Percentiles rank a stretch among this genome's conserved stretches.
These are phyloP conservation scores for Fusarium xyrophilum DNA, from an alignment of 2,329 filamentous ascomycete genomes.

Conservation along the genomic window DNA sequence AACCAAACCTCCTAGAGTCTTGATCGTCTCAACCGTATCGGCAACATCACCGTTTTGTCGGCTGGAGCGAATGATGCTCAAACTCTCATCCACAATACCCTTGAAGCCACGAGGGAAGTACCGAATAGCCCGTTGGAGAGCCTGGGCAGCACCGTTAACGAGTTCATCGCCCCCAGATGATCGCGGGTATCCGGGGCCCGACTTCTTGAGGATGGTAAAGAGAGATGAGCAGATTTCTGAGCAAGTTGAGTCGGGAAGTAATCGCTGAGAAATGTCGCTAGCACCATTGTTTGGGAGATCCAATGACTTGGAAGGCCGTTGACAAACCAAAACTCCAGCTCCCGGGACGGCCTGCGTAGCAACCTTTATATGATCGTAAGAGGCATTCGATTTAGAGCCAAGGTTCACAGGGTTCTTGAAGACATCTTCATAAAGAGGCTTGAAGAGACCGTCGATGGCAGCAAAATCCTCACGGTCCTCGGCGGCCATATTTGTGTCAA, in stretches of 20 bases:
- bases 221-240: slow-evolving; percentile 49
- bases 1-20: slow-evolving; percentile 52
- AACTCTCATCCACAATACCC: slow-evolving; percentile 43
- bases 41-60: slow-evolving; percentile 27
- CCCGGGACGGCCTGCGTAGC: slow-evolving; percentile 56
- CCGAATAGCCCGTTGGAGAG: slow-evolving; percentile 50
- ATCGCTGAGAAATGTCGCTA: slow-evolving; percentile 28
- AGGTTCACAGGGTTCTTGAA: slow-evolving; percentile 50
- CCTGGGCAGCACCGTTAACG: slow-evolving; percentile 51
- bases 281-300: not conserved
- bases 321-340: slow-evolving; percentile 54
- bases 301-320: slow-evolving; percentile 43
- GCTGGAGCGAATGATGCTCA: slow-evolving; percentile 39
- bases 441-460: slow-evolving; percentile 48
- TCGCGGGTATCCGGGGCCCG: slow-evolving; percentile 31
- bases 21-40: slow-evolving; percentile 42
- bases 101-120: slow-evolving; percentile 48
- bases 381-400: slow-evolving; percentile 39
- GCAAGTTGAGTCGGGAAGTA: slow-evolving; percentile 48
- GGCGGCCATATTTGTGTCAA: slow-evolving; percentile 44
- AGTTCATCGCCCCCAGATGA: slow-evolving; percentile 45
- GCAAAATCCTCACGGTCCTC: slow-evolving; percentile 50
- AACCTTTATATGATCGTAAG: slow-evolving; percentile 50
- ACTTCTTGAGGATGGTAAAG: slow-evolving; percentile 42
- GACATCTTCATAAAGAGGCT: slow-evolving; percentile 53